Evolutionary conservation across 1,139 yeast species (phyloP).

Genomic region (Yamadazyma atmosphaerica): DNA sequence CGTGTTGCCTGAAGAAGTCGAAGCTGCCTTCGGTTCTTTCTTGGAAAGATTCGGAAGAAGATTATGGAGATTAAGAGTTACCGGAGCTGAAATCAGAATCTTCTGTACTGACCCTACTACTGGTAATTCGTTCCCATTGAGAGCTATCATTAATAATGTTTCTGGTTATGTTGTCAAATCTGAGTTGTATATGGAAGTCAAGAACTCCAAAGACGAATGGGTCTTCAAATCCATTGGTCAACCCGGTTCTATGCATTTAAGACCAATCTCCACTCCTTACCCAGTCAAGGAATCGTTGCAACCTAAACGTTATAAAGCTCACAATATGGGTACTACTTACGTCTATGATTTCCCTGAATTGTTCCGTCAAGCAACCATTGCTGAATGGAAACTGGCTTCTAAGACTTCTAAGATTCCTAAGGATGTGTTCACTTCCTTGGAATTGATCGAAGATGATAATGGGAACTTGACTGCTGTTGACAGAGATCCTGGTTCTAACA

Average conservation of each 20-base stretch:
- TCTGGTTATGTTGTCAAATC: slow-evolving; percentile 97
- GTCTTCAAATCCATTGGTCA: slow-evolving; percentile 91
- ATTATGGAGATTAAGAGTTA: slow-evolving; percentile 93
- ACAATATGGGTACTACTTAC: slow-evolving; percentile 96
- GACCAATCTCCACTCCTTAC: slow-evolving; percentile 93
- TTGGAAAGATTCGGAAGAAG: slow-evolving; percentile 97
- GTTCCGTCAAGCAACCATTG: slow-evolving; percentile 87
- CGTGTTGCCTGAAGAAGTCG: slow-evolving; percentile 92
- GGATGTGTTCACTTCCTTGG: slow-evolving; percentile 75
- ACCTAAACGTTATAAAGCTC: slow-evolving; percentile 98
- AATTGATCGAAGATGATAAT: slow-evolving; percentile 79
- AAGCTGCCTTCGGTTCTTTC: slow-evolving; percentile 96
- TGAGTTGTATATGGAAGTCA: slow-evolving; percentile 91
- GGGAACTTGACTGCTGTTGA: slow-evolving; percentile 83
- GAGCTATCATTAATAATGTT: slow-evolving; percentile 94
- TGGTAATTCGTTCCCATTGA: slow-evolving; percentile 89
- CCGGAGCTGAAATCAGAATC: slow-evolving; percentile 96
- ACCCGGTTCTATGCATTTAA: slow-evolving; percentile 96
- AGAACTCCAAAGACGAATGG: slow-evolving; percentile 92
- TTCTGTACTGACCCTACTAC: slow-evolving; percentile 88
- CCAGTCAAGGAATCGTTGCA: slow-evolving; percentile 97
- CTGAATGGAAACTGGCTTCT: slow-evolving; percentile 77
- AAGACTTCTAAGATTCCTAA: slow-evolving; percentile 63
- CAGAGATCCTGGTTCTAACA: slow-evolving; percentile 95
- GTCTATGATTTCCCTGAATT: slow-evolving; percentile 98